phyloP scores from a whole-genome alignment of 2,329 filamentous ascomycete genomes.

The Aureobasidium pullulans region DNA sequence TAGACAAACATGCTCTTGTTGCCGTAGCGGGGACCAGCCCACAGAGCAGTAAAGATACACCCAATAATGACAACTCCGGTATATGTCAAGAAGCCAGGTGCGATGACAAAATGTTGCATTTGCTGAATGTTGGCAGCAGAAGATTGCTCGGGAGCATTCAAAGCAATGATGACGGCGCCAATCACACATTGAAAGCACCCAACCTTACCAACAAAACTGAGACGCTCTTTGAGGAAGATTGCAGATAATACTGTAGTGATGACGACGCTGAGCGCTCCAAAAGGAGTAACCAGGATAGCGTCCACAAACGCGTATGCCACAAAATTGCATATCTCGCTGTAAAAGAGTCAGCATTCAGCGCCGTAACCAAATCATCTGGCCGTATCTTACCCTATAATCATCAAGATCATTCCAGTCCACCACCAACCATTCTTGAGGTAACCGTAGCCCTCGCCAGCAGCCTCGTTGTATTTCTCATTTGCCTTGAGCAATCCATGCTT shows the following conservation, averaged over 20 bases:
- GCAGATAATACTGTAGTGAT: conserved; percentile 85
- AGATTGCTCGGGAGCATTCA: conserved; percentile 83
- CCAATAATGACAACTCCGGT: conserved; percentile 74
- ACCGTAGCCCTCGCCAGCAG: conserved; percentile 90
- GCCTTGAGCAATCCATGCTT: conserved; percentile 86
- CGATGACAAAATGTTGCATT: conserved; percentile 81
- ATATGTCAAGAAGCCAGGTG: conserved; percentile 80
- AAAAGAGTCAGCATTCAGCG: background rate
- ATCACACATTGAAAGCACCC: conserved; percentile 93
- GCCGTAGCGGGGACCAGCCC: conserved; percentile 77
- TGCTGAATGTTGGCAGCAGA: conserved; percentile 83
- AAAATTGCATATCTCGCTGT: conserved; percentile 81
- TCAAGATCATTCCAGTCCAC: conserved; percentile 93
- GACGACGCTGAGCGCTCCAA: conserved; percentile 87
- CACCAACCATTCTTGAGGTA: conserved; percentile 93
- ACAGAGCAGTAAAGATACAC: conserved; percentile 65
- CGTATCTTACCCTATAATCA: conserved; percentile 65
- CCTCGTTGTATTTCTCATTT: conserved; percentile 94
- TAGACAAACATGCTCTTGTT: conserved; percentile 98
- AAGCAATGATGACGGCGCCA: conserved; percentile 84
- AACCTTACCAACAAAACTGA: conserved; percentile 94
- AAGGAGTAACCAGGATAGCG: conserved; percentile 86
- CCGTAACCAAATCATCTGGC: background rate
- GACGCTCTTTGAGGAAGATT: conserved; percentile 89
- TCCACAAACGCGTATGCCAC: conserved; percentile 81